phyloP scores from a whole-genome alignment of 2,329 filamentous ascomycete genomes.

The Neonectria punicea region DNA sequence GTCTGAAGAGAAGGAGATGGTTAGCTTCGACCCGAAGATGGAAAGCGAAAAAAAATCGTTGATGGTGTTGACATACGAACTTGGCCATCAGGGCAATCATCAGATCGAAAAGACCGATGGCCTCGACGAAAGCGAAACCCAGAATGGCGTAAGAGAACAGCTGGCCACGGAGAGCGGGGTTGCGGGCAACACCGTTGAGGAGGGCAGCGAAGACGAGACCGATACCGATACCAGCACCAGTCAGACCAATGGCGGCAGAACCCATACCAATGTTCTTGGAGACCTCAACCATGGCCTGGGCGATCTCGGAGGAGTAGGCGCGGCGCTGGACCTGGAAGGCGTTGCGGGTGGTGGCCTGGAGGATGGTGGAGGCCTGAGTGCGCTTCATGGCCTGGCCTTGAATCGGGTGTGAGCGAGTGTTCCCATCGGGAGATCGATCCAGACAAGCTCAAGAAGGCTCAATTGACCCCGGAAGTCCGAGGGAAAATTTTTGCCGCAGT shows the following conservation, averaged over 20 bases:
- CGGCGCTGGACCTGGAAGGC: constrained; percentile 74
- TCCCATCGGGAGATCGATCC: constrained; percentile 46
- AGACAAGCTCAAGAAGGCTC: constrained; percentile 38
- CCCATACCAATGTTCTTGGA: constrained; percentile 93
- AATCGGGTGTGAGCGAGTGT: constrained; percentile 47
- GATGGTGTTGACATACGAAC: constrained; percentile 70
- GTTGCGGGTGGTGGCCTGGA: constrained; percentile 73
- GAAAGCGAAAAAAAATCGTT: neutral
- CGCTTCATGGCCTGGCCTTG: constrained; percentile 78
- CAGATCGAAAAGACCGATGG: constrained; percentile 88
- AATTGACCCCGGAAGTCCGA: constrained; percentile 41
- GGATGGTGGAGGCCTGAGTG: constrained; percentile 73
- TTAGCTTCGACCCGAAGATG: constrained; percentile 22
- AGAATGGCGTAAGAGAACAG: constrained; percentile 97
- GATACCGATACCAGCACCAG: constrained; percentile 94
- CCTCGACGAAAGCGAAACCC: constrained; percentile 94
- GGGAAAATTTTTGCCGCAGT: constrained; percentile 48
- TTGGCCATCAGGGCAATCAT: constrained; percentile 96
- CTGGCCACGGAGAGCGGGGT: constrained; percentile 93
- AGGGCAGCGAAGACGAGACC: constrained; percentile 93
- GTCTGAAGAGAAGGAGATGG: constrained; percentile 41
- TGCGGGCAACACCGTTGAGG: constrained; percentile 89
- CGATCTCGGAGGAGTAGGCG: constrained; percentile 89
- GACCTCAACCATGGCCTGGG: constrained; percentile 88
- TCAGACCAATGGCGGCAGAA: constrained; percentile 89